phyloP scores from a whole-genome alignment of 2,329 filamentous ascomycete species.

The Elsinoe australis region DNA sequence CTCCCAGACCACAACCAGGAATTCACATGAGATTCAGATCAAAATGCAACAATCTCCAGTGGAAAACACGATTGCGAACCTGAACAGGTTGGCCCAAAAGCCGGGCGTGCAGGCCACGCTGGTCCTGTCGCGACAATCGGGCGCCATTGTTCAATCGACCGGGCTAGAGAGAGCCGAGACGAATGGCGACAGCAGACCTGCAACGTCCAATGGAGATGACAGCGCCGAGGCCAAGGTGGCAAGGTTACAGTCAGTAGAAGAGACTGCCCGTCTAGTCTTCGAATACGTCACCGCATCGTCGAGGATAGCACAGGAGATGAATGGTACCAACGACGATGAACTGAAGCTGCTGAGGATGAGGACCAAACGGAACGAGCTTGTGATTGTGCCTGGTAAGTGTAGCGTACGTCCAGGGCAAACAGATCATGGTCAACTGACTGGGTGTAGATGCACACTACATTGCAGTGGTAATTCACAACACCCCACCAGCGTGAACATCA shows the following conservation, averaged over 20 bases:
- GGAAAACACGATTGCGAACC: conserved; percentile 55
- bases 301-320: conserved; percentile 62
- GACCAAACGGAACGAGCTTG: conserved; percentile 78
- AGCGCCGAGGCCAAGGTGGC: no score
- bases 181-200: no score
- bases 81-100: conserved; percentile 66
- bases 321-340: conserved; percentile 67
- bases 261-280: conserved; percentile 70
- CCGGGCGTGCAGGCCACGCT: conserved; percentile 71
- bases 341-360: conserved; percentile 66
- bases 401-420: no score
- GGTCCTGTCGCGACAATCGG: conserved; percentile 62
- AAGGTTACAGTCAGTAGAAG: no score
- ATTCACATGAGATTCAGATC: no score
- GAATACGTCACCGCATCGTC: conserved; percentile 64
- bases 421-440: not conserved
- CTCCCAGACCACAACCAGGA: not conserved
- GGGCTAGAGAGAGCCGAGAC: conserved; percentile 58
- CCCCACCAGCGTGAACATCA: conserved; percentile 59
- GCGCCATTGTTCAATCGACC: conserved; percentile 66
- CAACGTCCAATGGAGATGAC: no score
- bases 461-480: conserved; percentile 72
- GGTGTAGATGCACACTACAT: conserved; percentile 61
- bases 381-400: conserved; percentile 60
- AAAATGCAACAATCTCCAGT: conserved; percentile 29